Conservation (phyloP, 768 basidiomycete species). For the Phlebiopsis gigantea region DNA sequence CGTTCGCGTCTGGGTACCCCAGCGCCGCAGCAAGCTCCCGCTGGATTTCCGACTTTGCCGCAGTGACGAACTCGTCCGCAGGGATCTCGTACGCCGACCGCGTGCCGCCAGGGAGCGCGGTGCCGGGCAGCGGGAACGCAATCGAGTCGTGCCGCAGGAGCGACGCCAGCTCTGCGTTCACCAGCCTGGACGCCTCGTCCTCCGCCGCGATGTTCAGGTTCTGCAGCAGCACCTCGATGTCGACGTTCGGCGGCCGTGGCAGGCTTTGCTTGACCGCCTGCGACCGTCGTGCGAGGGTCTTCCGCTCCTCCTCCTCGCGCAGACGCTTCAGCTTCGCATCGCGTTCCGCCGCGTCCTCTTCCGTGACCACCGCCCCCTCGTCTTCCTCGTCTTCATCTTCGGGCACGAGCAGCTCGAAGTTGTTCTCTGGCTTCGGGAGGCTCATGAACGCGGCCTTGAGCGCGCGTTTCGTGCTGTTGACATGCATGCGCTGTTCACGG, state of each 20-base stretch:
- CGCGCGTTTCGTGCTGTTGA: conserved; percentile 63
- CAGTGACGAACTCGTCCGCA: conserved; percentile 66
- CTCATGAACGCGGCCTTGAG: conserved; percentile 77
- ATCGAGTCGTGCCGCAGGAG: conserved; percentile 88
- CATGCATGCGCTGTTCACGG: conserved; percentile 62
- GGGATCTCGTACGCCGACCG: conserved; percentile 68
- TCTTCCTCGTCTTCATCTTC: conserved; percentile 70
- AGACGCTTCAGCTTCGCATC: conserved; percentile 67
- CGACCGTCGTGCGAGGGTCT: conserved; percentile 77
- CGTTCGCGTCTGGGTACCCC: conserved; percentile 80
- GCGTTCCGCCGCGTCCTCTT: conserved; percentile 91
- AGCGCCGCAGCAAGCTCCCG: conserved; percentile 73
- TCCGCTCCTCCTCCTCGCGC: conserved; percentile 73
- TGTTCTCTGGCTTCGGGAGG: conserved; percentile 92
- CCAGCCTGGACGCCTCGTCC: conserved; percentile 50
- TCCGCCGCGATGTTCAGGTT: conserved; percentile 50
- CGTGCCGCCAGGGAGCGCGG: conserved; percentile 66
- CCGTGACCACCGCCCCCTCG: conserved; percentile 34
- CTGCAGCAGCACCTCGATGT: conserved; percentile 57
- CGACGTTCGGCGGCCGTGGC: conserved; percentile 83
- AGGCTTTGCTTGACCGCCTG: conserved; percentile 75
- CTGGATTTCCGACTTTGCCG: conserved; percentile 70
- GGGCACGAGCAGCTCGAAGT: conserved; percentile 90
- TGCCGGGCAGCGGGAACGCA: conserved; percentile 84
- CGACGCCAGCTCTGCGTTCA: conserved; percentile 73